Evolutionary conservation across 2,329 filamentous ascomycete genomes (phyloP).

Genomic region (Cordyceps cateniannulata): DNA sequence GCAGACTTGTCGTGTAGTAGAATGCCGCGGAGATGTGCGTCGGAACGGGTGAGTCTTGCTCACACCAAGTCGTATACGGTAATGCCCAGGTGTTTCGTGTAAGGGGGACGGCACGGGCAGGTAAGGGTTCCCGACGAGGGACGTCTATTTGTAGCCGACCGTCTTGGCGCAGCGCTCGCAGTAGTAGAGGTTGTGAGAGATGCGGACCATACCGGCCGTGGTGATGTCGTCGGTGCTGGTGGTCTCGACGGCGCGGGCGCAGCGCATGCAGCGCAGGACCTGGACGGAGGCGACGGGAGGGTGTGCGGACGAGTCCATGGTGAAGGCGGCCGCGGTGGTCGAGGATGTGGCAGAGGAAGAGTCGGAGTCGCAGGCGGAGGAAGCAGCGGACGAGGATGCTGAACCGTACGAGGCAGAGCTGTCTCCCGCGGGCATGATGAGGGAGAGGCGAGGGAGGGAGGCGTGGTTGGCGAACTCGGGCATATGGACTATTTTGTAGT

Average conservation of each 20-base stretch:
- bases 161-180: constrained; percentile 58
- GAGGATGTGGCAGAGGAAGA: constrained; percentile 28
- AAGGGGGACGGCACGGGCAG: neutral
- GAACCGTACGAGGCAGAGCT: constrained; percentile 28
- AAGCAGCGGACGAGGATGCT: constrained; percentile 26
- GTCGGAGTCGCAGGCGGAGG: constrained; percentile 38
- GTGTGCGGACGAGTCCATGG: constrained; percentile 40
- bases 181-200: constrained; percentile 61
- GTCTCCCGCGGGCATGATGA: constrained; percentile 15
- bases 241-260: constrained; percentile 52
- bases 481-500: constrained; percentile 11
- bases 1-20: neutral
- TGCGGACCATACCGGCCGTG: constrained; percentile 56
- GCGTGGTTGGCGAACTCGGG: constrained; percentile 4
- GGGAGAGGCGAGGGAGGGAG: constrained; percentile 14
- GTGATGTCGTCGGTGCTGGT: constrained; percentile 54
- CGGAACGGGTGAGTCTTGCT: neutral
- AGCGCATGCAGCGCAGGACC: constrained; percentile 57
- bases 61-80: neutral
- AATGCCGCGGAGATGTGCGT: neutral
- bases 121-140: neutral
- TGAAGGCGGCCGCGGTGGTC: constrained; percentile 26
- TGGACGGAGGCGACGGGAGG: constrained; percentile 47
- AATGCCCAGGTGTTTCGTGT: neutral
- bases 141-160: constrained; percentile 53